Conservation (phyloP, 2,329 filamentous ascomycete species). For the Colletotrichum filicis region DNA sequence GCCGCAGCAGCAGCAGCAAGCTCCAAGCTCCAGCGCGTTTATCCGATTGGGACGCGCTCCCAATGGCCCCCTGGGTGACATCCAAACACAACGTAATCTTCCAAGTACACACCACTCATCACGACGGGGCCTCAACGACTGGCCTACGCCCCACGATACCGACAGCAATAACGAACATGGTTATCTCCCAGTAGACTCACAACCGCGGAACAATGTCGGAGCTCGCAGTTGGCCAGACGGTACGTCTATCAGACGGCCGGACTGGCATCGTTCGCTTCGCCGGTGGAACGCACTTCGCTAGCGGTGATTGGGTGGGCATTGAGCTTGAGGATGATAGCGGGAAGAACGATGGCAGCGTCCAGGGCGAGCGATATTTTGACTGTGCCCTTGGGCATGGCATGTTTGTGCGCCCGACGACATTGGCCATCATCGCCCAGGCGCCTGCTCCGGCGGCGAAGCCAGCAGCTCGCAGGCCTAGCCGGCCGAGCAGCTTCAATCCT, state of each 20-base stretch:
- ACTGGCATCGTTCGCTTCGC: conserved; percentile 83
- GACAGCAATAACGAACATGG: conserved; percentile 27
- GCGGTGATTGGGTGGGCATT: conserved; percentile 89
- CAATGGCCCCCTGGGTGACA: conserved; percentile 16
- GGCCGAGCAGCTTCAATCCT: conserved; percentile 62
- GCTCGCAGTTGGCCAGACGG: conserved; percentile 74
- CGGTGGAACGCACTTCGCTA: conserved; percentile 82
- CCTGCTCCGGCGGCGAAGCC: conserved; percentile 48
- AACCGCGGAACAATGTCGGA: conserved; percentile 61
- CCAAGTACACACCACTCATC: conserved; percentile 19
- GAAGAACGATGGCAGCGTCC: conserved; percentile 94
- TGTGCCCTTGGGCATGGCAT: conserved; percentile 82
- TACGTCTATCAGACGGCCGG: conserved; percentile 83
- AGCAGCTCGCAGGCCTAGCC: conserved; percentile 49
- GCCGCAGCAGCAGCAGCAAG: background rate
- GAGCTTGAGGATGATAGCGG: conserved; percentile 85
- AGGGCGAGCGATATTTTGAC: conserved; percentile 89
- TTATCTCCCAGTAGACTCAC: conserved; percentile 17
- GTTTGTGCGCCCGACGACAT: conserved; percentile 82
- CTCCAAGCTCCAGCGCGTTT: conserved; percentile 28
- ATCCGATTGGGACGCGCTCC: conserved; percentile 31
- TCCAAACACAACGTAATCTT: conserved; percentile 26
- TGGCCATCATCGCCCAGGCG: conserved; percentile 67
- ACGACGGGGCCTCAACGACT: conserved; percentile 14
- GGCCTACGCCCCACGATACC: conserved; percentile 10